Conservation (phyloP, 2,329 filamentous ascomycete species). For the Colletotrichum nymphaeae region DNA sequence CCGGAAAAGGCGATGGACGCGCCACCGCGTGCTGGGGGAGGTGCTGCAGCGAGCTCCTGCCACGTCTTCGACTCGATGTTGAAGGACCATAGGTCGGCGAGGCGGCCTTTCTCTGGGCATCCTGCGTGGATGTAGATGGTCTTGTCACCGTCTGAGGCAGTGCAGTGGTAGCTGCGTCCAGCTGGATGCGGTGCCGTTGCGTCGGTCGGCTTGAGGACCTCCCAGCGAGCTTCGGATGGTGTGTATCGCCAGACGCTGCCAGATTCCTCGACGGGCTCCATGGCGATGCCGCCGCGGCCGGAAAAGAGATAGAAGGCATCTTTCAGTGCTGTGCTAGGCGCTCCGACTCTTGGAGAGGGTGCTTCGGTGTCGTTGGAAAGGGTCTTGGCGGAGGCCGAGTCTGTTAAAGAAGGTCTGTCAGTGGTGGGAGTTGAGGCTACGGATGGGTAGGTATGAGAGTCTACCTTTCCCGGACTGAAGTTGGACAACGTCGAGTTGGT, state of each 20-base stretch:
- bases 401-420: neutral
- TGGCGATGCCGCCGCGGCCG: conserved; percentile 69
- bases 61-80: conserved; percentile 57
- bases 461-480: conserved; percentile 35
- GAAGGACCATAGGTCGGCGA: conserved; percentile 72
- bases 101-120: conserved; percentile 66
- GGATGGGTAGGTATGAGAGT: neutral
- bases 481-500: conserved; percentile 54
- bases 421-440: neutral
- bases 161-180: conserved; percentile 68
- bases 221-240: conserved; percentile 55
- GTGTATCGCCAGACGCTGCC: conserved; percentile 69
- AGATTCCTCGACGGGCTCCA: conserved; percentile 69
- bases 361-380: conserved; percentile 38
- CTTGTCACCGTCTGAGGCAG: conserved; percentile 49
- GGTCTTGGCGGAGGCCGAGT: conserved; percentile 29
- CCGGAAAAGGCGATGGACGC: conserved; percentile 55
- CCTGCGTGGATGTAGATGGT: conserved; percentile 71
- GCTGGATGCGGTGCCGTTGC: conserved; percentile 52
- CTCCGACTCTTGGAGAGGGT: conserved; percentile 68
- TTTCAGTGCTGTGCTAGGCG: conserved; percentile 57
- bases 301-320: conserved; percentile 70
- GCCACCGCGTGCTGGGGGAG: conserved; percentile 64
- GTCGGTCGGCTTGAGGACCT: conserved; percentile 51
- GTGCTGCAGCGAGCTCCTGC: conserved; percentile 64